These are phyloP conservation scores for Backusella australiensis DNA, from an alignment of 192 early-diverging fungal genomes.

Conservation along the genomic window DNA sequence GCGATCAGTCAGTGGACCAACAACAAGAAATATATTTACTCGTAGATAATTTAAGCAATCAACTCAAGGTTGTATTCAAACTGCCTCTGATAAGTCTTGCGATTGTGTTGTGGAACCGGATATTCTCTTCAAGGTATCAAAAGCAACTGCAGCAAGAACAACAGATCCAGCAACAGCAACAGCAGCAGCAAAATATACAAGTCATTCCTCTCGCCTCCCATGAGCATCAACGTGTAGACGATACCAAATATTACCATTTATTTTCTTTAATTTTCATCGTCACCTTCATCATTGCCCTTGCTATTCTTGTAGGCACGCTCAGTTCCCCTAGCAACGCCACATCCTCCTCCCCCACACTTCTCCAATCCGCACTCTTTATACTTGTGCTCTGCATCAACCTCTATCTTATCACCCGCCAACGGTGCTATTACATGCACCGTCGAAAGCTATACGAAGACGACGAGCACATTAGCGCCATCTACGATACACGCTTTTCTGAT, in stretches of 20 bases:
- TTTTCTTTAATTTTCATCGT: constrained; percentile 33
- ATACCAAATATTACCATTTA: constrained; percentile 28
- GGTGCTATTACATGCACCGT: constrained; percentile 32
- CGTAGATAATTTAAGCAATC: constrained; percentile 33
- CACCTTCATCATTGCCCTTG: constrained; percentile 18
- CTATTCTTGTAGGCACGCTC: constrained; percentile 30
- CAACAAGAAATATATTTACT: constrained; percentile 37
- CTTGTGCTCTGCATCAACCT: constrained; percentile 40
- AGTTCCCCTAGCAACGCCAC: not conserved
- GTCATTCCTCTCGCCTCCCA: constrained; percentile 16
- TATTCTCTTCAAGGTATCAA: not conserved
- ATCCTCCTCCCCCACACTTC: not conserved
- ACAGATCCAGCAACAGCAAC: not conserved
- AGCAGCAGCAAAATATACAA: not conserved
- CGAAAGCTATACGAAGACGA: constrained; percentile 32
- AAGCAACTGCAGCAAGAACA: not conserved
- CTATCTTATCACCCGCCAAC: constrained; percentile 35
- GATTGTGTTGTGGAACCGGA: constrained; percentile 21
- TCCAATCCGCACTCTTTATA: constrained; percentile 31
- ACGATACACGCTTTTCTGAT: constrained; percentile 27
- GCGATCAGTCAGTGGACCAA: constrained; percentile 27
- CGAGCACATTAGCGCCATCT: constrained; percentile 35
- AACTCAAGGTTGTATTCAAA: constrained; percentile 27
- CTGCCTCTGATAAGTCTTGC: constrained; percentile 28
- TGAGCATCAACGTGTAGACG: constrained; percentile 29